Evolutionary conservation across 345 rosid genomes (phyloP).

Genomic region (Aurinia saxatilis): DNA sequence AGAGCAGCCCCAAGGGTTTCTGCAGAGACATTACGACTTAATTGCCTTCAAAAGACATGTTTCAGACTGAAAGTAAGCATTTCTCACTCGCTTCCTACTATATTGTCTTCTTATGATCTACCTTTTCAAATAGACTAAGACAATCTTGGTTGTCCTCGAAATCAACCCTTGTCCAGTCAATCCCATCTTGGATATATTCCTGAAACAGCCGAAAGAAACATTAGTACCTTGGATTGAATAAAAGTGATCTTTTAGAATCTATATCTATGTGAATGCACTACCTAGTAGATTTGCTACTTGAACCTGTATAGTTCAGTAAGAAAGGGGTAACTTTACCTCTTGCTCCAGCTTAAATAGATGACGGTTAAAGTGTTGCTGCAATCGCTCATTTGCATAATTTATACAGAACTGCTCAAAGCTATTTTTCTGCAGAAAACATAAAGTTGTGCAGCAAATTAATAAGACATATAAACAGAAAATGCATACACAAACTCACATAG

Average conservation of each 20-base stretch:
- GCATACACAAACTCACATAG: neutral
- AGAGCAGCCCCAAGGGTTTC: constrained; percentile 90
- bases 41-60: neutral
- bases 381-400: constrained; percentile 97
- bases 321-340: constrained; percentile 50
- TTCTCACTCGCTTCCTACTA: constrained; percentile 4
- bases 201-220: constrained; percentile 25
- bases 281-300: neutral
- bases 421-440: constrained; percentile 61
- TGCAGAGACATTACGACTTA: constrained; percentile 34
- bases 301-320: neutral
- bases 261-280: neutral
- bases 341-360: constrained; percentile 97
- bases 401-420: constrained; percentile 99
- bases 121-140: constrained; percentile 98
- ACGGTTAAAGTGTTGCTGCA: constrained; percentile 98
- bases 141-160: constrained; percentile 98
- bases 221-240: neutral
- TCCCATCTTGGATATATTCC: constrained; percentile 98
- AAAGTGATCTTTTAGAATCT: neutral
- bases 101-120: constrained; percentile 18
- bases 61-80: neutral
- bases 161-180: constrained; percentile 96
- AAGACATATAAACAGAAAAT: neutral
- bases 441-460: constrained; percentile 1